Evolutionary conservation across 257 asterid genomes (phyloP).

Genomic region (Craterostigma plantagineum): DNA sequence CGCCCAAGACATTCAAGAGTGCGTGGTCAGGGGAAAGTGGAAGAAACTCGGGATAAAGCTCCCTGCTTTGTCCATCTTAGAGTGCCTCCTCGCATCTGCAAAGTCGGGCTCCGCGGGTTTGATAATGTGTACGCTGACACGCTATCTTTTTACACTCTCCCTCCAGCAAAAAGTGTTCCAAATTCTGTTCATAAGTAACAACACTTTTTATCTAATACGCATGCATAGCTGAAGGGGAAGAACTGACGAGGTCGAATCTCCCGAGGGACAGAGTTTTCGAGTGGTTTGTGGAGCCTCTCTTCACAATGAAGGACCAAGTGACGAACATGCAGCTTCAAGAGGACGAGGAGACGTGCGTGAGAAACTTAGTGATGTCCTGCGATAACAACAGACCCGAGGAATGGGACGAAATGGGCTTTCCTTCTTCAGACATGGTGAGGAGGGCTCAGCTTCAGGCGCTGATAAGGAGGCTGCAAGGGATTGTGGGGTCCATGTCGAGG

Average conservation of each 20-base stretch:
- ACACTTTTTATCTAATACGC: too few relatives aligned
- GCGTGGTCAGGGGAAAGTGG: slow-evolving; percentile 49
- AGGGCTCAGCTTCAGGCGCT: slow-evolving; percentile 78
- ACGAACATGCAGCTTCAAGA: slow-evolving; percentile 36
- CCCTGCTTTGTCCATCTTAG: slow-evolving; percentile 70
- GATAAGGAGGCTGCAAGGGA: slow-evolving; percentile 74
- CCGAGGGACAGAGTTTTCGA: slow-evolving; percentile 62
- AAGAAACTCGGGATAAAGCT: slow-evolving; percentile 64
- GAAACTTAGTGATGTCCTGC: slow-evolving; percentile 34
- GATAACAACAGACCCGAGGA: slow-evolving; percentile 55
- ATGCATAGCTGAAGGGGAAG: slow-evolving; percentile 59
- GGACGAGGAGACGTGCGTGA: slow-evolving; percentile 43
- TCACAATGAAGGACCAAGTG: slow-evolving; percentile 75
- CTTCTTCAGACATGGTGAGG: slow-evolving; percentile 50
- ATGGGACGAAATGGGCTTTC: slow-evolving; percentile 59
- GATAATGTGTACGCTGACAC: slow-evolving; percentile 52
- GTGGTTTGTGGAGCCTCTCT: slow-evolving; percentile 70
- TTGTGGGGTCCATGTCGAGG: slow-evolving; percentile 56
- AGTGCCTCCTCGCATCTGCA: slow-evolving; percentile 60
- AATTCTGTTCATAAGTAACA: too few relatives aligned
- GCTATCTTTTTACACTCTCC: too few relatives aligned
- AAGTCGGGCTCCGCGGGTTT: slow-evolving; percentile 47
- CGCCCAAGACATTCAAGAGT: slow-evolving; percentile 45
- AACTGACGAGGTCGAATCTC: slow-evolving; percentile 41
- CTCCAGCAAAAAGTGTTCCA: too few relatives aligned